Base-by-base conservation (phyloP, 1,284 basidiomycete genomes). In the Sanghuangporus weigelae region DNA sequence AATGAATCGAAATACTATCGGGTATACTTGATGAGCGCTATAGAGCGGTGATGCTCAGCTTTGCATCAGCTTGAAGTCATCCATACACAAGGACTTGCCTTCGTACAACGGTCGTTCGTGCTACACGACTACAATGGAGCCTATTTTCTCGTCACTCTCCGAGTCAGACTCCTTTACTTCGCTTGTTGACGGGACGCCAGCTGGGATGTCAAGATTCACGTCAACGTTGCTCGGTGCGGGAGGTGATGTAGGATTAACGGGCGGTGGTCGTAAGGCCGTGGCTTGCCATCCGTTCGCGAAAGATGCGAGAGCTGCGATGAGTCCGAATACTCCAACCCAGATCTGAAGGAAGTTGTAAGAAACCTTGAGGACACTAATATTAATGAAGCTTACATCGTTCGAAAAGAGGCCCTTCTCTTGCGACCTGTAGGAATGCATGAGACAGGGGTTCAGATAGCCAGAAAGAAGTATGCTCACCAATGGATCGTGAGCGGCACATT, bases 401-500 rank as follows among this genome's bases (percentile, higher is more conserved):
- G 79, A 78, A 69, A 91, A 85, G 1, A 90, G 69, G 14, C 87
- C 89, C 48, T 79, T 79, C 69, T 87, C 79, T 57, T 87, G 69
- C 3, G 90, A 92, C 87, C 89, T 92, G 44, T 16, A 46, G 19
- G 63, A 23, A 56, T 5, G 16, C 1, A 39, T 51, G 31, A 1
- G 14, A 38, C 10, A 46, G 3, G 21, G 53, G 16, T 5, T 54
- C 7, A 51, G 19, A 5, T 51, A 1, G 4, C 3, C 4, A 8
- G n/a, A 14, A 11, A 4, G 8, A 3, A 1, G 12, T 14, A 10
- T 2, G 76, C 82, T 65, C 67, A 92, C 93, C 92, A 95, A 72
- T 95, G 93, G 57, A 93, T 73, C 3, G 93, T 91, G 62, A 93
- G 74, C 3, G 93, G 93, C 46, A 94, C 75, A 72, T 93, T 90